phyloP scores from a whole-genome alignment of 2,329 filamentous ascomycete genomes.

The Dothidotthia symphoricarpi region DNA sequence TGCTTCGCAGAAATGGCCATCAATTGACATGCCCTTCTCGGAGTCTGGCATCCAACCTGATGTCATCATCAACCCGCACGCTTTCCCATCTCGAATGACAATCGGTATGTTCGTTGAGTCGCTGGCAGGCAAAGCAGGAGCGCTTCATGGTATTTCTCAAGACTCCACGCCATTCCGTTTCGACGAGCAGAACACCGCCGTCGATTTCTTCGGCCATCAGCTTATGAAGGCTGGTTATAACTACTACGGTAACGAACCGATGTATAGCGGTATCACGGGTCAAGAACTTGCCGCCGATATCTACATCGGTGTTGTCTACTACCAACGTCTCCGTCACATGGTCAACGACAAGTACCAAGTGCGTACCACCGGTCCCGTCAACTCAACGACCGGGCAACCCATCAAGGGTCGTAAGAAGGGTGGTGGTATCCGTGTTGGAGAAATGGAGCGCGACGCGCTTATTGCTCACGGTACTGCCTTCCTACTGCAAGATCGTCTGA shows the following conservation, averaged over 20 bases:
- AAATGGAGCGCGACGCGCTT: conserved; percentile 97
- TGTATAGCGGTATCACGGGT: conserved; percentile 97
- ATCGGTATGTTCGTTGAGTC: conserved; percentile 99
- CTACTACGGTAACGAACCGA: conserved; percentile 96
- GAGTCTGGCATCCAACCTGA: conserved; percentile 96
- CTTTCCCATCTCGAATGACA: conserved; percentile 98
- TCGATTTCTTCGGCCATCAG: conserved; percentile 94
- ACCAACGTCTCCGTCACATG: conserved; percentile 98
- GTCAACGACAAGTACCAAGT: conserved; percentile 99
- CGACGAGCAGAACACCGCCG: conserved; percentile 85
- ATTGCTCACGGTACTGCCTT: conserved; percentile 95
- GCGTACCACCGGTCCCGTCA: conserved; percentile 89
- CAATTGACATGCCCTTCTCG: conserved; percentile 91
- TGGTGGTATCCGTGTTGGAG: conserved; percentile 97
- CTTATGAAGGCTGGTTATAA: conserved; percentile 94
- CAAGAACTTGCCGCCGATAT: conserved; percentile 93
- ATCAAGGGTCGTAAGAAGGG: conserved; percentile 96
- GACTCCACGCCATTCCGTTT: conserved; percentile 96
- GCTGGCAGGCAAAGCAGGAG: conserved; percentile 89
- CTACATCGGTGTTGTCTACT: conserved; percentile 95
- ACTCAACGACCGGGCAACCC: conserved; percentile 86
- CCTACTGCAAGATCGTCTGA: conserved; percentile 86
- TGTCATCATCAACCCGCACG: conserved; percentile 98
- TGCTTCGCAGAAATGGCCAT: conserved; percentile 91
- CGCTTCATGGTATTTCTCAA: conserved; percentile 91